Conservation (phyloP, 257 asterid species). For the Ballota nigra region DNA sequence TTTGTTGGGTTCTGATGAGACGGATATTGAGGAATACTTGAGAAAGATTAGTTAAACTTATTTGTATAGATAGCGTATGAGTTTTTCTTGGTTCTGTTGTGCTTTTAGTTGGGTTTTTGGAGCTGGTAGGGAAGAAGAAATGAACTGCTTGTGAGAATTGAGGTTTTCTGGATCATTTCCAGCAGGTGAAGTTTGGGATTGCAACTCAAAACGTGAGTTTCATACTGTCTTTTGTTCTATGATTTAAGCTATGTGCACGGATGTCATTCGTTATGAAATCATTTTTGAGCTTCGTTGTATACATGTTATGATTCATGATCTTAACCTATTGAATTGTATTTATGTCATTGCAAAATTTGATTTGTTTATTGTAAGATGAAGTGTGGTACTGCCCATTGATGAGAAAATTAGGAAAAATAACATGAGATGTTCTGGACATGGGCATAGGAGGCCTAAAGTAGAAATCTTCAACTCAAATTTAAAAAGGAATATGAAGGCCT, state of each 20-base stretch:
- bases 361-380: background rate
- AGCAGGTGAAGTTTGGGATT: background rate
- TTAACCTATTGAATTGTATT: background rate
- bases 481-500: background rate
- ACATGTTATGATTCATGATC: background rate
- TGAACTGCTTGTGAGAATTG: background rate
- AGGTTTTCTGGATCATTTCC: slow-evolving; percentile 1
- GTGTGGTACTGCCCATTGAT: background rate
- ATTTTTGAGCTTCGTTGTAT: background rate
- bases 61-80: background rate
- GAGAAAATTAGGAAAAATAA: background rate
- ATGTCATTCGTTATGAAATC: background rate
- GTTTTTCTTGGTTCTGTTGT: no score
- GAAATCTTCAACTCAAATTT: background rate
- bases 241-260: slow-evolving; percentile 6
- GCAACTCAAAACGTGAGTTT: slow-evolving; percentile 29
- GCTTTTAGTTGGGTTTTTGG: no score
- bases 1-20: slow-evolving; percentile 41
- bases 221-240: background rate
- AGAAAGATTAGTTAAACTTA: slow-evolving; percentile 18
- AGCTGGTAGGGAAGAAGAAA: slow-evolving; percentile 17
- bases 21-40: slow-evolving; percentile 39
- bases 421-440: background rate
- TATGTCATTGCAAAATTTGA: background rate
- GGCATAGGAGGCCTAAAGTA: background rate